A percentile compares a stretch with the other conserved stretches of the same genome.
These are phyloP conservation scores for Flueggea neowawraea DNA, from an alignment of 441 rosid species.

Conservation along the genomic window DNA sequence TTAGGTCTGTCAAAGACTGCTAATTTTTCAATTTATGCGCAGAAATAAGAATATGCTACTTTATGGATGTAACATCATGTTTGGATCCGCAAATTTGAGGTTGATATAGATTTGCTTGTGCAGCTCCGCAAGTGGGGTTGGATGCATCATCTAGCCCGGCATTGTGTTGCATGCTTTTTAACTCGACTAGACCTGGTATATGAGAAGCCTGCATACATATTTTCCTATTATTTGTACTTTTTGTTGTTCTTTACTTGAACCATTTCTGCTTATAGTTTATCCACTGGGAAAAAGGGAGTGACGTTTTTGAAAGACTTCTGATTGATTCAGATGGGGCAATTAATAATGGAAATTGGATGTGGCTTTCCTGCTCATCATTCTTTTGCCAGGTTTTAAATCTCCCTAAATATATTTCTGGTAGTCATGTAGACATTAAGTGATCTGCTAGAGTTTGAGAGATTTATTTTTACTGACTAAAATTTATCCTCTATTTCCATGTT, in stretches of 20 bases:
- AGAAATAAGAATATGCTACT: neutral
- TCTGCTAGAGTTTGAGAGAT: too few species aligned
- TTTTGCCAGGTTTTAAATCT: slow-evolving; percentile 81
- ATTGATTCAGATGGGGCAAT: slow-evolving; percentile 97
- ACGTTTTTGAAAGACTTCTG: slow-evolving; percentile 88
- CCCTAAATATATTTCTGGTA: neutral
- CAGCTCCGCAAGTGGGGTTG: slow-evolving; percentile 97
- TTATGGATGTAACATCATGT: neutral
- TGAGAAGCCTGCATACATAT: slow-evolving; percentile 1
- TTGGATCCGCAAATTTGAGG: neutral
- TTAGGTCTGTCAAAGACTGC: slow-evolving; percentile 26
- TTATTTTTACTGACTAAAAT: too few species aligned
- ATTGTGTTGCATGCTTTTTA: slow-evolving; percentile 90
- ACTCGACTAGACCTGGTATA: slow-evolving; percentile 96
- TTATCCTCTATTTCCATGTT: neutral
- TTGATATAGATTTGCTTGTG: slow-evolving; percentile 16
- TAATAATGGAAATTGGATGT: slow-evolving; percentile 93
- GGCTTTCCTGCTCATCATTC: slow-evolving; percentile 97
- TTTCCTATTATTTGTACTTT: slow-evolving; percentile 5
- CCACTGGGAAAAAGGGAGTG: slow-evolving; percentile 98
- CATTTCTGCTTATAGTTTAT: slow-evolving; percentile 62
- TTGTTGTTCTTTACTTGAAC: slow-evolving; percentile 19
- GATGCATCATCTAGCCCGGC: slow-evolving; percentile 98
- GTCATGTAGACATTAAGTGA: too few species aligned
- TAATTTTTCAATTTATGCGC: slow-evolving; percentile 1